phyloP scores from a whole-genome alignment of 2,329 filamentous ascomycete genomes.

The Periglandula ipomoeae region DNA sequence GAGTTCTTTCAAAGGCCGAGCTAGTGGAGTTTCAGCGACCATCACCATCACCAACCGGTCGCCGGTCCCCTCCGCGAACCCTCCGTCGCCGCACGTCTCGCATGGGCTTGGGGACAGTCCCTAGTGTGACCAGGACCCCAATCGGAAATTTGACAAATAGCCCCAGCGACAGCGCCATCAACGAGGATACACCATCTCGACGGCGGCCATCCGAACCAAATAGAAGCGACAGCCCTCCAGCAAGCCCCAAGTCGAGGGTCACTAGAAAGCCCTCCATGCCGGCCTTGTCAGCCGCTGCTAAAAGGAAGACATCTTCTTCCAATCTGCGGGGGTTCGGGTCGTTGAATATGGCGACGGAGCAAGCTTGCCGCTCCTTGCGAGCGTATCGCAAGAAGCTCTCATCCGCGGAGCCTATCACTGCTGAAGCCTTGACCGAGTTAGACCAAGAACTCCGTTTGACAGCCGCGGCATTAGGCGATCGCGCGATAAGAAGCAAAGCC shows the following conservation, averaged over 20 bases:
- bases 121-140: conserved; percentile 29
- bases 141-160: conserved; percentile 29
- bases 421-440: conserved; percentile 51
- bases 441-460: conserved; percentile 58
- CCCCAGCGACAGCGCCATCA: conserved; percentile 28
- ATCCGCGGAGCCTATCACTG: conserved; percentile 45
- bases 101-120: conserved; percentile 31
- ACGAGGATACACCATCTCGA: conserved; percentile 39
- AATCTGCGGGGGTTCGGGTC: conserved; percentile 44
- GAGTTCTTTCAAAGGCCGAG: conserved; percentile 80
- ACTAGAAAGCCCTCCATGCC: conserved; percentile 46
- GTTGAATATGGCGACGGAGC: conserved; percentile 55
- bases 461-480: conserved; percentile 49
- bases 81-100: conserved; percentile 46
- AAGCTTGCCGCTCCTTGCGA: conserved; percentile 52
- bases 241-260: conserved; percentile 38
- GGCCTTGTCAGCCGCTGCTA: conserved; percentile 32
- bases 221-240: conserved; percentile 37
- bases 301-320: conserved; percentile 39
- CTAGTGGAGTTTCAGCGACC: conserved; percentile 67
- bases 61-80: conserved; percentile 46
- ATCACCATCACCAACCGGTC: conserved; percentile 31
- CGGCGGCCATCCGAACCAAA: conserved; percentile 36
- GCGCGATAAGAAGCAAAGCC: conserved; percentile 42
- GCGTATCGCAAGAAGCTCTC: conserved; percentile 55